Evolutionary conservation across 148 eudicot genomes (phyloP).

Genomic region (Amaranthus palmeri): DNA sequence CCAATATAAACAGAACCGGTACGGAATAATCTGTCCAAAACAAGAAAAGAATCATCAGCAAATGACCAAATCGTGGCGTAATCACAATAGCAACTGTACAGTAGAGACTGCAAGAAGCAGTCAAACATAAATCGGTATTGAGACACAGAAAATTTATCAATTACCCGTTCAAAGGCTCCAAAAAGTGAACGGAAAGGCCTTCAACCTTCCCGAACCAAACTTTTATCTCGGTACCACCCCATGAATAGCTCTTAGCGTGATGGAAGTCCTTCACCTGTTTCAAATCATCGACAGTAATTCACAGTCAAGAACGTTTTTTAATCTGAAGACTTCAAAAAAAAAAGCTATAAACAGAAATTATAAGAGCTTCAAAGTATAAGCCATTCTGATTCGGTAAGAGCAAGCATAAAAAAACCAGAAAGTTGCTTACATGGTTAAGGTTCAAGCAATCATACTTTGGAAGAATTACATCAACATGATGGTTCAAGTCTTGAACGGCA

Average conservation of each 20-base stretch:
- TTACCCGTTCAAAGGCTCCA: slow-evolving; percentile 98
- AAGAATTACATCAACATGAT: slow-evolving; percentile 73
- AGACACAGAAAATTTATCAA: not conserved
- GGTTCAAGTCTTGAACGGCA: slow-evolving; percentile 94
- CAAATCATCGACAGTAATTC: slow-evolving; percentile 12
- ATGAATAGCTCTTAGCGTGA: slow-evolving; percentile 67
- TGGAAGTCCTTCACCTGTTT: slow-evolving; percentile 79
- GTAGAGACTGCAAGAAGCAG: slow-evolving; percentile 2
- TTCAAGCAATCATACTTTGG: slow-evolving; percentile 95
- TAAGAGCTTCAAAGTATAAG: slow-evolving; percentile 5
- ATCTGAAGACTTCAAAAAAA: not conserved
- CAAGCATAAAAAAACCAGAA: slow-evolving; percentile 1
- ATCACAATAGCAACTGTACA: not conserved
- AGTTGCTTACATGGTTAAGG: slow-evolving; percentile 63
- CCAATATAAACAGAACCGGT: slow-evolving; percentile 79
- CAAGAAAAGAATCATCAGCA: slow-evolving; percentile 1
- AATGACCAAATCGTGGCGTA: slow-evolving; percentile 17
- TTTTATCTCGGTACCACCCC: slow-evolving; percentile 90
- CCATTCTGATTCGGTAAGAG: slow-evolving; percentile 3
- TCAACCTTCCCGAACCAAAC: slow-evolving; percentile 98
- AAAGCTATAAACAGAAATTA: not conserved
- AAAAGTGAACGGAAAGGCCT: slow-evolving; percentile 85
- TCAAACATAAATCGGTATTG: not conserved
- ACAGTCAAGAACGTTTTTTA: not conserved
- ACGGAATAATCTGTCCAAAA: slow-evolving; percentile 53